Conservation (phyloP, 257 asterid species). For the Jacaranda mimosifolia region DNA sequence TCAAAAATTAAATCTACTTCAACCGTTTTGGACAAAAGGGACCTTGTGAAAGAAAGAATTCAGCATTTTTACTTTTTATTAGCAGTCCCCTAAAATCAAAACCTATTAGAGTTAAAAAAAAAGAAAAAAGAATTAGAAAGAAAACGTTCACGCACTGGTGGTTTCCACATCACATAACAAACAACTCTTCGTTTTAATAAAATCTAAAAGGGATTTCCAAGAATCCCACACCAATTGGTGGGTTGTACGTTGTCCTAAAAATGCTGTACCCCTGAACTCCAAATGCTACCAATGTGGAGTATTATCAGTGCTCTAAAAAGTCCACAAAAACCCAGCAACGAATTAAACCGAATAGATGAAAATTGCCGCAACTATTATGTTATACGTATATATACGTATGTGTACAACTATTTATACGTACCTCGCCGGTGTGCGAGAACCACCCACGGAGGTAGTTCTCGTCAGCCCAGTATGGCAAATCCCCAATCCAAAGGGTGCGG, state of each 20-base stretch:
- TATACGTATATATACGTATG: not conserved
- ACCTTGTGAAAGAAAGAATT: not conserved
- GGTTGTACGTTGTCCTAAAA: not conserved
- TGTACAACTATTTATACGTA: slow-evolving; percentile 5
- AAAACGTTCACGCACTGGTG: not conserved
- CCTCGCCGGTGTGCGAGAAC: slow-evolving; percentile 93
- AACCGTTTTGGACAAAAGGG: not conserved
- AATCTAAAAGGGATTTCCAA: not conserved
- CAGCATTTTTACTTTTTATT: not conserved
- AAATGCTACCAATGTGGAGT: not conserved
- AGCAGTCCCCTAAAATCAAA: slow-evolving; percentile 18
- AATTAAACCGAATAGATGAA: not conserved
- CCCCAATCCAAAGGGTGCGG: slow-evolving; percentile 99
- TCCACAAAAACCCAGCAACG: not conserved
- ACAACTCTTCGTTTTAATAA: not conserved
- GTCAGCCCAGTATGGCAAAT: slow-evolving; percentile 99
- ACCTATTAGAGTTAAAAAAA: not conserved
- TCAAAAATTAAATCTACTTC: not conserved
- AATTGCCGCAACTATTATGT: not conserved
- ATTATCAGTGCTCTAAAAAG: not conserved
- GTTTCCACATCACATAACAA: slow-evolving; percentile 3
- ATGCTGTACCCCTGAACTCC: not conserved
- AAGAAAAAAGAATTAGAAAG: not conserved
- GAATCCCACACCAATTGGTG: not conserved
- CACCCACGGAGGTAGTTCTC: slow-evolving; percentile 90